Base-by-base conservation (phyloP, 2,329 filamentous ascomycete species). In the Lasiodiplodia sp. region DNA sequence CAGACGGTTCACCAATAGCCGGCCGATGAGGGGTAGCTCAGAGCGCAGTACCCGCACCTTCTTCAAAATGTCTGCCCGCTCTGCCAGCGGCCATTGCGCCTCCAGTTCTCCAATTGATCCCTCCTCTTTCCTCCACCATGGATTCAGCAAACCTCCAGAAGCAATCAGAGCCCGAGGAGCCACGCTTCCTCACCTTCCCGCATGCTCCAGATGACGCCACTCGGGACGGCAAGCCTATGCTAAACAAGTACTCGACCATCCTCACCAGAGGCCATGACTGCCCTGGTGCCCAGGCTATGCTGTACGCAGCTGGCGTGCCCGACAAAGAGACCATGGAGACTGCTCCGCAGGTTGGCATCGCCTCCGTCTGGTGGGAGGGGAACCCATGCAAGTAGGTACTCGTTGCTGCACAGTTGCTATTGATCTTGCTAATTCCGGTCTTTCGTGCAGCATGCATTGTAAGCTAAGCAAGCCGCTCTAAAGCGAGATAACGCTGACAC, bases 361-460 rank as follows among this genome's bases (percentile, higher is more conserved):
- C 94, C 8, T 94, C 92, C 5, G 92, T 97, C 4, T 97, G 94
- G 94, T 98, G 94, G 94, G 94, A 97, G 81, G 95, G 95, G 34
- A 97, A 97, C 78, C 93, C 95, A 47, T 97, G 94, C 88, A 97
- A 97, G 90, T 92, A 81, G 82, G 90, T 86, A 38, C 21, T 23
- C 63, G 25, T 60, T 47, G n/a, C 37, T 49, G 57, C 16, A 12
- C 11, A 25, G 11, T 11, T 47, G 10, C 47, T 34, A 25, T 38
- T 38, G 28, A n/a, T 16, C 23, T 12, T 28, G 52, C 58, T 68
- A 40, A 64, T 14, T 38, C 58, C 6, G 5, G 28, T 23, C 31
- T 31, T 18, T 4, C 44, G 23, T 6, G 18, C 74, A 86, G 84
- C 74, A 87, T 83, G 79, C 85, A 87, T 74, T 79, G 79, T 81